Evolutionary conservation across 2,329 filamentous ascomycete species (phyloP).

Genomic region (Fusarium setosum): DNA sequence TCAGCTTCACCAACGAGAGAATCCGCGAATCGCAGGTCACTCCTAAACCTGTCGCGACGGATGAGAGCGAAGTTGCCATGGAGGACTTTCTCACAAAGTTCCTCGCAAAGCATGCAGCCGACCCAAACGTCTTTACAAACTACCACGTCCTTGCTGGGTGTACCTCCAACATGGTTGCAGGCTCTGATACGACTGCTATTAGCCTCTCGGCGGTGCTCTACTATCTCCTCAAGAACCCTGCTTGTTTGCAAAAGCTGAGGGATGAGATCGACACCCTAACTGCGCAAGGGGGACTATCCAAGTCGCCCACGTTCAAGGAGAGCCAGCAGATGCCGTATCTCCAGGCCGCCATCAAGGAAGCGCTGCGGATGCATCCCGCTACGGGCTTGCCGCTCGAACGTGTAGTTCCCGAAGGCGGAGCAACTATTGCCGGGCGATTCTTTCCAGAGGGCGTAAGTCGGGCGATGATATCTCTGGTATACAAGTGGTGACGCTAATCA

Average conservation of each 20-base stretch:
- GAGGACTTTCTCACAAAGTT: slow-evolving; percentile 40
- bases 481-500: neutral
- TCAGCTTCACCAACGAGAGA: slow-evolving; percentile 26
- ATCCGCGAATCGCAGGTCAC: slow-evolving; percentile 25
- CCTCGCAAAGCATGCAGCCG: slow-evolving; percentile 24
- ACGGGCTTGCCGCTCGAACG: slow-evolving; percentile 31
- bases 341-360: slow-evolving; percentile 37
- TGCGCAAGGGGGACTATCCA: slow-evolving; percentile 4
- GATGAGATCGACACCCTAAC: slow-evolving; percentile 13
- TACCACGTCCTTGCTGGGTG: slow-evolving; percentile 36
- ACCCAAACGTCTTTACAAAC: slow-evolving; percentile 23
- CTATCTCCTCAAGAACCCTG: slow-evolving; percentile 21
- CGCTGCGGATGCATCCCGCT: slow-evolving; percentile 36
- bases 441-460: slow-evolving; percentile 33
- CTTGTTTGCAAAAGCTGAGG: slow-evolving; percentile 10
- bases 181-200: slow-evolving; percentile 39
- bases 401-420: slow-evolving; percentile 32
- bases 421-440: slow-evolving; percentile 22
- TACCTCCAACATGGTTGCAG: slow-evolving; percentile 37
- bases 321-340: slow-evolving; percentile 34
- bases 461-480: no score
- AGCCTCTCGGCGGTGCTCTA: slow-evolving; percentile 35
- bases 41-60: slow-evolving; percentile 13
- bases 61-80: slow-evolving; percentile 5
- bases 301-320: slow-evolving; percentile 27